Percentiles rank a stretch among this genome's conserved stretches.
phyloP scores from a whole-genome alignment of 257 asterid species.

The Cordia subcordata region DNA sequence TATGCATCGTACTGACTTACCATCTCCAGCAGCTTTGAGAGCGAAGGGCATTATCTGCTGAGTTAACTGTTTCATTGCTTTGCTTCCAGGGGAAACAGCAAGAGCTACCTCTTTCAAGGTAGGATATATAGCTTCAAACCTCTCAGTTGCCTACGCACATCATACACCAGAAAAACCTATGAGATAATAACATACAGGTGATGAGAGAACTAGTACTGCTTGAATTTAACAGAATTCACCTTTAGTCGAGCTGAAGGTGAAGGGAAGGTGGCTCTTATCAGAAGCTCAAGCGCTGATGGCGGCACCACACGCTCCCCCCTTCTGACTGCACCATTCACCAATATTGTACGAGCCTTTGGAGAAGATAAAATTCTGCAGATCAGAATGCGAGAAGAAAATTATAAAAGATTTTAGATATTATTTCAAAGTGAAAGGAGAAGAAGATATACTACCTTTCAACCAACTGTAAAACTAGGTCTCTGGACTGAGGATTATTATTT shows the following conservation, averaged over 20 bases:
- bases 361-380: conserved; percentile 13
- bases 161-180: neutral
- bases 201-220: neutral
- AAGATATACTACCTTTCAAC: conserved; percentile 27
- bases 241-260: conserved; percentile 14
- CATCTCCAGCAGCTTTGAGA: conserved; percentile 27
- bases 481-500: conserved; percentile 22
- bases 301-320: conserved; percentile 25
- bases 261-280: conserved; percentile 16
- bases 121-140: conserved; percentile 26
- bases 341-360: conserved; percentile 15
- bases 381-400: conserved; percentile 1
- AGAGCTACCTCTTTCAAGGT: conserved; percentile 29
- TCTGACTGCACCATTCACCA: conserved; percentile 23
- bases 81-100: conserved; percentile 30
- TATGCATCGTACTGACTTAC: conserved; percentile 6
- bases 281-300: conserved; percentile 15
- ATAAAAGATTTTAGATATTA: neutral
- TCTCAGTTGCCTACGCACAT: conserved; percentile 22
- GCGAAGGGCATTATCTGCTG: conserved; percentile 24
- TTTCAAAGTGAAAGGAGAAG: neutral
- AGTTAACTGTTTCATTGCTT: conserved; percentile 25
- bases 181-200: neutral
- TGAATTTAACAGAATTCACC: conserved; percentile 2
- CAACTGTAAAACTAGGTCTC: conserved; percentile 28